These are phyloP conservation scores for Emmonsiellopsis sp. DNA, from an alignment of 2,329 filamentous ascomycete species.

Conservation along the genomic window DNA sequence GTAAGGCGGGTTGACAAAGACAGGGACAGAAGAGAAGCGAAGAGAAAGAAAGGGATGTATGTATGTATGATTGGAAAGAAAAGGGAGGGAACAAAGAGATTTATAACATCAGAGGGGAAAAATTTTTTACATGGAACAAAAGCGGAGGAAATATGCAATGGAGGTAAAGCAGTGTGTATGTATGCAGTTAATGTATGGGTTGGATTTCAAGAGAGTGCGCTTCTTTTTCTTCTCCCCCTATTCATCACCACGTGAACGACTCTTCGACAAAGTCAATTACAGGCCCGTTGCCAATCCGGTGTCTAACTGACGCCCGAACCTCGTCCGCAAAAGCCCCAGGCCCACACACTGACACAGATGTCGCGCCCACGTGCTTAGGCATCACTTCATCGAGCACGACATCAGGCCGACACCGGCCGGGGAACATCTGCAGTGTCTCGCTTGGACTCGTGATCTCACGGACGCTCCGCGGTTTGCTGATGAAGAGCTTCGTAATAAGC, in stretches of 20 bases:
- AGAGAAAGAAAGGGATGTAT: too few species aligned
- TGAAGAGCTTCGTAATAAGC: conserved; percentile 53
- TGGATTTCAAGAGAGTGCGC: too few species aligned
- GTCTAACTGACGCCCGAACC: conserved; percentile 47
- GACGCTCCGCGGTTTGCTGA: conserved; percentile 49
- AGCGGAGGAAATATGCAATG: too few species aligned
- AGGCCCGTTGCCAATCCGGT: conserved; percentile 42
- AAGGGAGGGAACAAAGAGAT: too few species aligned
- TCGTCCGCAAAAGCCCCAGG: conserved; percentile 55
- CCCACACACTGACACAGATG: conserved; percentile 55
- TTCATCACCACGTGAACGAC: conserved; percentile 51
- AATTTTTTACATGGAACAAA: too few species aligned
- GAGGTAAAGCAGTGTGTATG: too few species aligned
- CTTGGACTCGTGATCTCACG: conserved; percentile 49
- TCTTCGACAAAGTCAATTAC: conserved; percentile 56
- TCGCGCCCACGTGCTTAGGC: conserved; percentile 46
- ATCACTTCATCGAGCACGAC: conserved; percentile 51
- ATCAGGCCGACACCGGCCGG: conserved; percentile 48
- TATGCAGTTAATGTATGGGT: too few species aligned
- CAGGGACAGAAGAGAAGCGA: too few species aligned
- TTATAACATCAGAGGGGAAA: too few species aligned
- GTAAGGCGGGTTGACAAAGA: too few species aligned
- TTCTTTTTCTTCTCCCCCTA: too few species aligned
- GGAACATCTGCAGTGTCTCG: conserved; percentile 52
- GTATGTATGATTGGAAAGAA: too few species aligned